Evolutionary conservation across 257 asterid genomes (phyloP).

Genomic region (Solanum pinnatisectum): DNA sequence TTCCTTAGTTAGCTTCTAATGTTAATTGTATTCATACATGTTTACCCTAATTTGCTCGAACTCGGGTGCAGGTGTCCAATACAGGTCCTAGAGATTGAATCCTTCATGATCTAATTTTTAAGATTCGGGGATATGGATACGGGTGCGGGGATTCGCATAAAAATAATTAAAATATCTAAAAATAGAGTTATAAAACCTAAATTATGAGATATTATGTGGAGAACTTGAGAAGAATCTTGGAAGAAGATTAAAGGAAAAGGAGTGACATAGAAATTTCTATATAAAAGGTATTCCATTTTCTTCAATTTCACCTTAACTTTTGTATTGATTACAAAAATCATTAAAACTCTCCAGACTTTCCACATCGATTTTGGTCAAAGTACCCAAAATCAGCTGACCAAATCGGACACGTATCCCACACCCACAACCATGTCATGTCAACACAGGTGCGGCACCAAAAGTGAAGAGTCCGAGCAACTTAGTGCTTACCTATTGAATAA

Average conservation of each 20-base stretch:
- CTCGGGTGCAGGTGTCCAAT: background rate
- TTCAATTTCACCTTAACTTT: background rate
- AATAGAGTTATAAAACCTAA: background rate
- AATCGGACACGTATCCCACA: background rate
- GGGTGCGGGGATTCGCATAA: background rate
- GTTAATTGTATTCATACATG: background rate
- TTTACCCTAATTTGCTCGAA: background rate
- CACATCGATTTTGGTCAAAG: background rate
- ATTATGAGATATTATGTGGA: background rate
- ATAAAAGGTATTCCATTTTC: background rate
- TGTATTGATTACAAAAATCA: background rate
- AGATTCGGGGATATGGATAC: background rate
- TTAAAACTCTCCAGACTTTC: background rate
- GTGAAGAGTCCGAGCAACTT: background rate
- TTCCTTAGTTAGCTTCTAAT: background rate
- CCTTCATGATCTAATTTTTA: background rate
- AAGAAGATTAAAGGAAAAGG: background rate
- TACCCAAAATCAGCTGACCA: background rate
- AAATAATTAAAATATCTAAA: background rate
- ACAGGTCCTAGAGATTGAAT: background rate
- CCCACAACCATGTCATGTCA: background rate
- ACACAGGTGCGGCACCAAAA: background rate
- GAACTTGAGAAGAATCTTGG: background rate
- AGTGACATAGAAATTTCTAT: background rate
- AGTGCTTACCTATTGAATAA: background rate